phyloP scores from a whole-genome alignment of 2,329 filamentous ascomycete species.

The Trichoderma pleuroti region DNA sequence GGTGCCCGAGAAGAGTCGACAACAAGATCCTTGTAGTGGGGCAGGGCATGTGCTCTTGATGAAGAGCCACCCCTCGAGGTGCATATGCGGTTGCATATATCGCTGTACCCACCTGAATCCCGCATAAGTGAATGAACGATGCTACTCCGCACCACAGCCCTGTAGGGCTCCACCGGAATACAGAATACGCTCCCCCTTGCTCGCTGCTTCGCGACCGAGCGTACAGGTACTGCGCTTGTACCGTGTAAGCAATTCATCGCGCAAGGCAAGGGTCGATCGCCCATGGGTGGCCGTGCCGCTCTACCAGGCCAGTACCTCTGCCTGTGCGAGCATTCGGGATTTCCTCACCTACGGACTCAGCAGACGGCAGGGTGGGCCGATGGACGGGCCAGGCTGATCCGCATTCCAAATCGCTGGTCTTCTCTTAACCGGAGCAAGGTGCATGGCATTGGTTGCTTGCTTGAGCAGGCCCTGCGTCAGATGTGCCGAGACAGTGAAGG shows the following conservation, averaged over 20 bases:
- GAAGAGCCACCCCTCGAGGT: conserved; percentile 12
- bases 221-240: neutral
- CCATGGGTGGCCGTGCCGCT: neutral
- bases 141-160: conserved; percentile 16
- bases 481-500: conserved; percentile 1
- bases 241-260: neutral
- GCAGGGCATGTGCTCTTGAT: conserved; percentile 15
- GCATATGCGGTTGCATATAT: conserved; percentile 4
- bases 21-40: conserved; percentile 3
- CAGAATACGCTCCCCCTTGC: neutral
- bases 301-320: neutral
- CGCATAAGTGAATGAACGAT: conserved; percentile 9
- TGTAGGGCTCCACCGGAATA: conserved; percentile 9
- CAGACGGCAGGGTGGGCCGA: conserved; percentile 12
- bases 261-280: neutral
- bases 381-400: neutral
- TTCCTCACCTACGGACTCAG: neutral
- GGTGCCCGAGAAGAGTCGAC: conserved; percentile 10
- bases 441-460: neutral
- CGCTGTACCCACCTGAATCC: neutral
- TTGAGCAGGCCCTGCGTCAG: neutral
- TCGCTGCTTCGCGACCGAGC: neutral
- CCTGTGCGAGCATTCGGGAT: neutral
- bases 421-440: neutral
- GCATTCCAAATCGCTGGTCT: conserved; percentile 10